Evolutionary conservation across 1,139 yeast species (phyloP), one percentile per base, ranked within the genome.

Genomic region (Yamadazyma epiphylla): DNA sequence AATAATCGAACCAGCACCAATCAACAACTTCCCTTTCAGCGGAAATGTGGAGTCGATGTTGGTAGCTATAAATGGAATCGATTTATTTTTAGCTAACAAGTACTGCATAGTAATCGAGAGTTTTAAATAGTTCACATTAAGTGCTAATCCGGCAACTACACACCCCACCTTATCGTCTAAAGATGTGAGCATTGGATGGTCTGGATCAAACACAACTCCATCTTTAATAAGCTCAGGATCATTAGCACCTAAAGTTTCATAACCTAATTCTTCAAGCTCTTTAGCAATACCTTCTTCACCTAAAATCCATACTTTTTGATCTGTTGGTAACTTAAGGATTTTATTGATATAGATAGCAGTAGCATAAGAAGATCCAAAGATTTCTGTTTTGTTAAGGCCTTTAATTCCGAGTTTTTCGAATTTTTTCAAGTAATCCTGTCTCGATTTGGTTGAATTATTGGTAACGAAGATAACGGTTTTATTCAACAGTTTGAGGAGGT

Each of bases 31-130:
- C 1, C 95, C 96, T 53, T 85, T 81, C 35, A 84, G 77, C 4
- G 98, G 98, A 64, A 80, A 91, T 0, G 98, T 91, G 2, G 95
- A 83, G 54, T 91, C 98, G 28, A 84, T 83, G 54, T 91, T 91
- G n/a, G 98, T 91, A 17, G 96, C 97, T 42, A 94, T 69, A 54
- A 88, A 91, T 22, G 83, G 75, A 5, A 87, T 68, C 2, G 74
- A 66, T 30, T 81, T 79, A 42, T 82, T 70, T 41, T 72, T 74
- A 35, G 65, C 59, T 33, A 67, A 47, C 31, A 91, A 65, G 48
- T 91, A 89, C 48, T 86, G 88, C 64, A 89, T 69, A 4, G 96
- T 86, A 20, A 79, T 66, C 3, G 95, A 83, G 31, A 88, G 62
- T 56, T 87, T 84, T 50, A 83, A 77, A 54, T 91, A 91, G 56